These are phyloP conservation scores for Sugiyamaella smithiae DNA, from an alignment of 805 yeast species.

Conservation along the genomic window DNA sequence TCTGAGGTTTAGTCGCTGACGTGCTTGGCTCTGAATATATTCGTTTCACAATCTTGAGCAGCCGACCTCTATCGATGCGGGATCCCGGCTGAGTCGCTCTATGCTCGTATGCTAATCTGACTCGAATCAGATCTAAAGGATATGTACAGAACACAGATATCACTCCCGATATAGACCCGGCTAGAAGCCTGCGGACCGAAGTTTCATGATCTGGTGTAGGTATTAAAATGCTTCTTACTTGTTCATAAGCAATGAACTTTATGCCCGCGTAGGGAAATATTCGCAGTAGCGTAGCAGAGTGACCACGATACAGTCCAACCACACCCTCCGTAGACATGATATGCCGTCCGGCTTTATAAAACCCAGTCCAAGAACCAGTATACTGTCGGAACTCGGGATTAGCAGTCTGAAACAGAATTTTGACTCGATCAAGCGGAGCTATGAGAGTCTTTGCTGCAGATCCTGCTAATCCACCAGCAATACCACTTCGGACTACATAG, in stretches of 20 bases:
- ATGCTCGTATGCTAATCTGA: conserved; percentile 78
- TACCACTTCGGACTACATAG: conserved; percentile 77
- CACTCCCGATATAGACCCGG: conserved; percentile 90
- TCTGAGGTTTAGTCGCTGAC: conserved; percentile 18
- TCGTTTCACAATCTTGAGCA: conserved; percentile 28
- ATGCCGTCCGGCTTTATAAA: conserved; percentile 64
- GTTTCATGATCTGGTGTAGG: conserved; percentile 76
- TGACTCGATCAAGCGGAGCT: conserved; percentile 94
- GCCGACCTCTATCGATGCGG: conserved; percentile 22
- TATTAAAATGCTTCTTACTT: conserved; percentile 73
- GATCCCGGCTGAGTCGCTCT: background rate
- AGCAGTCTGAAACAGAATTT: conserved; percentile 90
- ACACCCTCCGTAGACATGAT: conserved; percentile 71
- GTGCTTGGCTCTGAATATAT: conserved; percentile 32
- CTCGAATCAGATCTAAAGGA: conserved; percentile 88
- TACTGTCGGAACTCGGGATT: conserved; percentile 82
- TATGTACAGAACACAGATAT: conserved; percentile 84
- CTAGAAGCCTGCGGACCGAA: conserved; percentile 69
- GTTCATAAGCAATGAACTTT: conserved; percentile 95
- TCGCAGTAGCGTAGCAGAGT: conserved; percentile 85
- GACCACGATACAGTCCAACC: conserved; percentile 88
- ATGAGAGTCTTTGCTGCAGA: conserved; percentile 92
- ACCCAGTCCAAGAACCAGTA: conserved; percentile 76
- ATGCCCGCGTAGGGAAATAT: conserved; percentile 97
- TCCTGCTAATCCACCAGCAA: conserved; percentile 96